Base-by-base conservation (phyloP, 1,284 basidiomycete species). In the Earliella scabrosa region DNA sequence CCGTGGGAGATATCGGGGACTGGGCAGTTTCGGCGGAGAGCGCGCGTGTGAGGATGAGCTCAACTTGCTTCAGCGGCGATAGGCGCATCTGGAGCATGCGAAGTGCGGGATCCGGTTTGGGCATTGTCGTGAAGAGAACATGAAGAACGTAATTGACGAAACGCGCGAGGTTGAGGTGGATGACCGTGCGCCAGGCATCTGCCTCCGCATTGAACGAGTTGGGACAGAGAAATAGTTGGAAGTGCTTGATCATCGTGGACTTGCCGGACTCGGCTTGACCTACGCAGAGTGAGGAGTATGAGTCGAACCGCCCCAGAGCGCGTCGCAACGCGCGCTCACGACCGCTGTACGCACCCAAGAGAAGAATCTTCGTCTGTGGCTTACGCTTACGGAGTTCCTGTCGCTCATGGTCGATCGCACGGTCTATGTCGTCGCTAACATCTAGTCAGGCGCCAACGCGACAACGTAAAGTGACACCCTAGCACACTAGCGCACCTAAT, bases 191-290 rank as follows among this genome's bases (percentile, higher is more conserved):
- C 84, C 85, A 87, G 41, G 80, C 73, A 49, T 78, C 79, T 18
- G 79, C 77, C 66, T 87, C 83, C 1, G 78, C 75, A 46, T 77
- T 70, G 65, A 88, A 86, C 1, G 83, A 76, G 56, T 78, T 78
- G 0, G 86, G 86, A 9, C 83, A 79, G 62, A 84, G 85, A 54
- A 80, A 76, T 16, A 86, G 72, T 60, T 86, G 83, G 61, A 87
- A 83, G 66, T 85, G 85, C 70, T 86, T 86, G 36, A 88, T 71
- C 45, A 86, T 76, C 0, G 86, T 87, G 0, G 84, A 86, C 65
- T 88, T 87, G 21, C 86, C 85, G 1, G 83, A 84, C 70, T 86
- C 84, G 23, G 85, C 81, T 68, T 86, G 85, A 48, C 86, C 85
- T 86, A 59, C 26, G 9, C 4, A 16, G 13, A 7, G 21, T 23